A percentile compares a stretch with the other conserved stretches of the same genome.
Evolutionary conservation across 108 stramenopile species (phyloP).

Genomic region (Pseudonitzschia pungens): DNA sequence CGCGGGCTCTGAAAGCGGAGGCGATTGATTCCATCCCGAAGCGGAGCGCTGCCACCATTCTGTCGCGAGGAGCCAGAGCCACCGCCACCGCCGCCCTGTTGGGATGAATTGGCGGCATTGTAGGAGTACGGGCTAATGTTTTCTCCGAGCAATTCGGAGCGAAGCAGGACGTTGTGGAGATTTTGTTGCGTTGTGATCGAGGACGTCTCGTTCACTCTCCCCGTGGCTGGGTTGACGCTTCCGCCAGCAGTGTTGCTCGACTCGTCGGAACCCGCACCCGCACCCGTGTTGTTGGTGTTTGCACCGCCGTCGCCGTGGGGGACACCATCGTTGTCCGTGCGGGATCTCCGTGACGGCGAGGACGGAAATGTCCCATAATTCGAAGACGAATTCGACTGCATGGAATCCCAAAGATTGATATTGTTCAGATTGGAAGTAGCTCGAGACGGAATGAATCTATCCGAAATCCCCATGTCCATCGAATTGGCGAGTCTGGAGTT

Average conservation of each 20-base stretch:
- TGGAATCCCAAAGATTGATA: slow-evolving; percentile 50
- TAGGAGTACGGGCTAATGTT: slow-evolving; percentile 61
- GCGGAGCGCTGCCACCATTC: slow-evolving; percentile 25
- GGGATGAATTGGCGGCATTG: background rate
- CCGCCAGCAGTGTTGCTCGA: background rate
- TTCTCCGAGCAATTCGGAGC: slow-evolving; percentile 85
- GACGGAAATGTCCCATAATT: background rate
- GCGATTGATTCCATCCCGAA: slow-evolving; percentile 60
- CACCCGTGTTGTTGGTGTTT: slow-evolving; percentile 15
- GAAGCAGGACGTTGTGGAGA: slow-evolving; percentile 69
- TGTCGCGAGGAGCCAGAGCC: slow-evolving; percentile 9
- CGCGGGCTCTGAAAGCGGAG: slow-evolving; percentile 64
- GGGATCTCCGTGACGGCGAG: background rate
- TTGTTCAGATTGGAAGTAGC: slow-evolving; percentile 57
- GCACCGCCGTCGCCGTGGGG: slow-evolving; percentile 1
- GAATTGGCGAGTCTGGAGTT: background rate
- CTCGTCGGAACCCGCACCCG: slow-evolving; percentile 5
- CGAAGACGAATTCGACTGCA: slow-evolving; percentile 11
- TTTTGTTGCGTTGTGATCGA: slow-evolving; percentile 39
- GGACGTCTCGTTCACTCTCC: slow-evolving; percentile 11
- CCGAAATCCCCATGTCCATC: slow-evolving; percentile 41
- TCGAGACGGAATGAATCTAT: slow-evolving; percentile 84
- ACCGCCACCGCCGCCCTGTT: too few relatives aligned
- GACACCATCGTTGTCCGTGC: background rate
- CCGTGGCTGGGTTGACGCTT: slow-evolving; percentile 17